Evolutionary conservation across 1,284 basidiomycete genomes (phyloP).

Genomic region (Microbotryomycetes sp.): DNA sequence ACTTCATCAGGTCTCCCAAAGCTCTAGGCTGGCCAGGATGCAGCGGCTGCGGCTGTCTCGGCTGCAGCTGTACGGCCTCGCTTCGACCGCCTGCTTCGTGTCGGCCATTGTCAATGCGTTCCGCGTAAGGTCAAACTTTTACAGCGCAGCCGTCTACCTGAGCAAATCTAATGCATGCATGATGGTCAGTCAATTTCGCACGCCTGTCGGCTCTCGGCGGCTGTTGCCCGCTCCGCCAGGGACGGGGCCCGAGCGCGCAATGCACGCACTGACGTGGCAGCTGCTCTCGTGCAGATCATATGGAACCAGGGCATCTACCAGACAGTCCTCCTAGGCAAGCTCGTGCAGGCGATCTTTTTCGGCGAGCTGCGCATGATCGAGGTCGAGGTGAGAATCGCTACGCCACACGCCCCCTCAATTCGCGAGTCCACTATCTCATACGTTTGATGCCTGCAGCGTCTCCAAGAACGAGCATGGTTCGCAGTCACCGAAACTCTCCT

Average conservation of each 20-base stretch:
- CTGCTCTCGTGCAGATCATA: conserved; percentile 56
- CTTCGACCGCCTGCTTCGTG: conserved; percentile 15
- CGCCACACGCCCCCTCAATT: neutral
- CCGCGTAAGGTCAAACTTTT: conserved; percentile 82
- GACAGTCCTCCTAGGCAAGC: conserved; percentile 64
- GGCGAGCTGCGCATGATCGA: conserved; percentile 80
- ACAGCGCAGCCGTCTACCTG: conserved; percentile 84
- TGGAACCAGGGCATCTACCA: conserved; percentile 83
- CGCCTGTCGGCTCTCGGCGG: neutral
- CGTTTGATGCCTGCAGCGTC: conserved; percentile 51
- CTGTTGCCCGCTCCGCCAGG: neutral
- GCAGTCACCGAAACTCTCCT: conserved; percentile 92
- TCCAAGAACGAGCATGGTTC: conserved; percentile 95
- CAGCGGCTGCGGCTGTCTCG: conserved; percentile 1
- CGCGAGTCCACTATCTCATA: neutral
- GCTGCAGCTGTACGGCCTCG: conserved; percentile 19
- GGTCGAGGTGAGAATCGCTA: conserved; percentile 54
- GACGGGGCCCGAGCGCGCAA: neutral
- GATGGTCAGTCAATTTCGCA: conserved; percentile 53
- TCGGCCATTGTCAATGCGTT: conserved; percentile 62
- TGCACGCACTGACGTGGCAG: neutral
- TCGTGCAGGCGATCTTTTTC: conserved; percentile 84
- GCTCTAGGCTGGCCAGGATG: conserved; percentile 5
- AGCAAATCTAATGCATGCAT: conserved; percentile 83
- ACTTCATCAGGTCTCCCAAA: too few species aligned